A percentile compares a stretch with the other conserved stretches of the same genome.
Conservation (phyloP, 306 rosid species). For the Lotus japonicus region DNA sequence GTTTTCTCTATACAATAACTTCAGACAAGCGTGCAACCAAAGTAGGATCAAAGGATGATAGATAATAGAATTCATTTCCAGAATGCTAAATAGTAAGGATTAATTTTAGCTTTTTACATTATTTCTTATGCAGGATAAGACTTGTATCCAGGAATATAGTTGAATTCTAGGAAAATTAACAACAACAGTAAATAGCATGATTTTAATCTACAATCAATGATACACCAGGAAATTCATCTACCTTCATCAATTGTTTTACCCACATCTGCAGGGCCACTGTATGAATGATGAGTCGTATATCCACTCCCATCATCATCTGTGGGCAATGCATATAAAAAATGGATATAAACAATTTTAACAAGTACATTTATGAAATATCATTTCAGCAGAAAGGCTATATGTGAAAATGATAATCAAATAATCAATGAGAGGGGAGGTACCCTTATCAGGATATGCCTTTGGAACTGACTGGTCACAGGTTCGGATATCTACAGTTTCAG, state of each 20-base stretch:
- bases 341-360: neutral
- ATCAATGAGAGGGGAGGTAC: constrained; percentile 36
- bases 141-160: neutral
- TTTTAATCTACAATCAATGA: neutral
- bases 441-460: constrained; percentile 78
- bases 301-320: constrained; percentile 67
- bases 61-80: neutral
- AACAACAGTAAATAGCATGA: neutral
- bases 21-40: constrained; percentile 11
- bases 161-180: neutral
- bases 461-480: constrained; percentile 92
- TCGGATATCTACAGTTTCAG: constrained; percentile 85
- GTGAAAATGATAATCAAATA: neutral
- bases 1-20: neutral
- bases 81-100: neutral
- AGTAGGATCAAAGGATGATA: neutral
- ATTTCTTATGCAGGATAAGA: neutral
- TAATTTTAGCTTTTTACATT: neutral
- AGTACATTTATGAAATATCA: neutral
- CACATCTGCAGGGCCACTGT: constrained; percentile 36
- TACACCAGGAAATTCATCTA: constrained; percentile 25
- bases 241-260: constrained; percentile 62
- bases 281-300: constrained; percentile 36
- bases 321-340: constrained; percentile 26
- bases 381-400: neutral